These are phyloP conservation scores for Scleroderma citrinum DNA, from an alignment of 768 basidiomycete species.

Conservation along the genomic window DNA sequence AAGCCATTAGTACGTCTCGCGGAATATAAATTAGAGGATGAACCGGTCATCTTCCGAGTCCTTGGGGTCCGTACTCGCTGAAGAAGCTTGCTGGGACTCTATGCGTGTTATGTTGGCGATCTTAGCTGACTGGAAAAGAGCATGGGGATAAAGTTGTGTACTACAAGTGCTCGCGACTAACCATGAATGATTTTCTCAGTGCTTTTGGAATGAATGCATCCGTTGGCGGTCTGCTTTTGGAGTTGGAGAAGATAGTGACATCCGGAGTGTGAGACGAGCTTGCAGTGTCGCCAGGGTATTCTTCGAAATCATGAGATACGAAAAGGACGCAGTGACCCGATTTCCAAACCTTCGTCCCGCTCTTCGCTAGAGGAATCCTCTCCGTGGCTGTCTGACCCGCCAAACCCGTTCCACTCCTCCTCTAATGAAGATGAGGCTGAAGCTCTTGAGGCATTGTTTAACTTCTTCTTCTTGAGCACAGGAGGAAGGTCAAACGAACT, in stretches of 20 bases:
- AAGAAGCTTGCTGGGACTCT: slow-evolving; percentile 16
- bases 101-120: slow-evolving; percentile 47
- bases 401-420: slow-evolving; percentile 41
- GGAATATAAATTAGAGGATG: slow-evolving; percentile 1
- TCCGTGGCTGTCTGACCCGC: slow-evolving; percentile 2
- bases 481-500: slow-evolving; percentile 30
- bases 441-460: slow-evolving; percentile 11
- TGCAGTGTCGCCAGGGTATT: slow-evolving; percentile 41
- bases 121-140: slow-evolving; percentile 61
- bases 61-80: slow-evolving; percentile 18
- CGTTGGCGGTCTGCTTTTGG: slow-evolving; percentile 17
- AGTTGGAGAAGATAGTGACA: slow-evolving; percentile 55
- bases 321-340: not conserved
- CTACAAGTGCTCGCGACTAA: slow-evolving; percentile 23
- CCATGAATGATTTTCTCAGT: slow-evolving; percentile 72
- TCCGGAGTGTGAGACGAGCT: slow-evolving; percentile 32
- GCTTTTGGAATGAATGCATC: slow-evolving; percentile 26
- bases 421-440: slow-evolving; percentile 16
- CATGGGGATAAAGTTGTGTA: not conserved
- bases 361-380: slow-evolving; percentile 11
- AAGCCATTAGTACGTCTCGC: not conserved
- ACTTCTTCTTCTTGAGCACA: slow-evolving; percentile 10
- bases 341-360: slow-evolving; percentile 14
- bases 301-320: slow-evolving; percentile 26
- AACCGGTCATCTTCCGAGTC: slow-evolving; percentile 58